Base-by-base conservation (phyloP, 352 stramenopile species). In the Globisporangium middletonii region DNA sequence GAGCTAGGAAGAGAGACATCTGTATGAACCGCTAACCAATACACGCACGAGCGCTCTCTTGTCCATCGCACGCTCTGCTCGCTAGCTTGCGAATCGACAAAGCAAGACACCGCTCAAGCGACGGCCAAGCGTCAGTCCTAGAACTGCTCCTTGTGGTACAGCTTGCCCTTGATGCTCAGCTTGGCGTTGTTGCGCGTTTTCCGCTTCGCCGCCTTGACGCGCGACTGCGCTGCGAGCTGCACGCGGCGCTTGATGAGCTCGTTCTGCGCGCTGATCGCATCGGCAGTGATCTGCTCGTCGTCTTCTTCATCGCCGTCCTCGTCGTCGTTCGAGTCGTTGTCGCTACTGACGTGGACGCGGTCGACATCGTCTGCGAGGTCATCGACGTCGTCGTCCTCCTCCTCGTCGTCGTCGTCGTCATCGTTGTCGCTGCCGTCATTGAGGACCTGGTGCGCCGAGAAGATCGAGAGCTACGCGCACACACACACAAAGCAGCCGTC, bases 91-190 rank as follows among this genome's bases (percentile, higher is more conserved):
- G 33, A 12, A 23, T 23, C 23, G 23, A 23, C 23, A 23, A 23
- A 23, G 23, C 23, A 23, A 23, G 23, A 23, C 23, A 23, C 23
- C 23, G 23, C 23, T 23, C 23, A 23, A 23, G 23, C 23, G 23
- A 23, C 23, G 23, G 23, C 23, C 23, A 23, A 23, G 23, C 23
- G 23, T 23, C 23, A 23, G 23, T 49, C 62, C 62, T 88, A 92
- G 68, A 77, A 95, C 55, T 83, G 70, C 37, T 88, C 80, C 60
- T 94, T 91, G 71, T 94, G 86, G 42, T 85, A 72, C 45, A 93
- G 69, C 38, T 83, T 85, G 57, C 86, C 86, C 75, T 95, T 95
- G 50, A 95, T 73, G 64, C 82, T 94, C 23, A 95, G 68, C 75
- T 95, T 95, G 57, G 86, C 67, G 33, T 69, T 69, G 64, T 95